Percentiles rank a stretch among this genome's conserved stretches.
phyloP scores from a whole-genome alignment of 306 rosid species.

The Inga laurina region DNA sequence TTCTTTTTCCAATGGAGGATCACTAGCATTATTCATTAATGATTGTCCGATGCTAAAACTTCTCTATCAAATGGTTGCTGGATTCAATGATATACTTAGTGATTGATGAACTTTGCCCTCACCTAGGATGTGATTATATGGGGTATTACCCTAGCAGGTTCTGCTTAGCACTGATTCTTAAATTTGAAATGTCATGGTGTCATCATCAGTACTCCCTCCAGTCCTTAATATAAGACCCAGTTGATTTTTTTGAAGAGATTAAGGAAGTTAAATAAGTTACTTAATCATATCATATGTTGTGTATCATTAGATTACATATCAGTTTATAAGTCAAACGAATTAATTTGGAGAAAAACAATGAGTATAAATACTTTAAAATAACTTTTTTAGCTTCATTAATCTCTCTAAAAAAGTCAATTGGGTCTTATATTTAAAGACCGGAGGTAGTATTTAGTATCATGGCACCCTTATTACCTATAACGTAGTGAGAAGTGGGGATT shows the following conservation, averaged over 20 bases:
- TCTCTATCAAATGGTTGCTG: neutral
- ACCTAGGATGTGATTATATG: neutral
- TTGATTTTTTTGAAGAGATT: no score
- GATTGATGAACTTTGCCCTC: neutral
- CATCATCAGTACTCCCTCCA: neutral
- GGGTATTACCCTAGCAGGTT: conserved; percentile 2
- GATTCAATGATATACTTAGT: neutral
- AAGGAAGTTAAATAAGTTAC: no score
- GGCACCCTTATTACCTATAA: neutral
- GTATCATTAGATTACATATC: no score
- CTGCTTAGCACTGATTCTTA: neutral
- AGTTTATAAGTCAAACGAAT: no score
- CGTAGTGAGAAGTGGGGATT: neutral
- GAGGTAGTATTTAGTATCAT: neutral
- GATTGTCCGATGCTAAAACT: neutral
- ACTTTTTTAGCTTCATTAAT: no score
- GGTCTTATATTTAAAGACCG: no score
- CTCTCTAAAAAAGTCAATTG: no score
- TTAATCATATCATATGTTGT: no score
- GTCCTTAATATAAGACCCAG: no score
- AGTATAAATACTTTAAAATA: no score
- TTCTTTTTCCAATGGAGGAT: neutral
- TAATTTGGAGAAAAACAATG: no score
- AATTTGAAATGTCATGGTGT: neutral
- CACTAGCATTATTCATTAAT: neutral